Base-by-base conservation (phyloP, 176 grass and related monocot species). In the Typha latifolia region DNA sequence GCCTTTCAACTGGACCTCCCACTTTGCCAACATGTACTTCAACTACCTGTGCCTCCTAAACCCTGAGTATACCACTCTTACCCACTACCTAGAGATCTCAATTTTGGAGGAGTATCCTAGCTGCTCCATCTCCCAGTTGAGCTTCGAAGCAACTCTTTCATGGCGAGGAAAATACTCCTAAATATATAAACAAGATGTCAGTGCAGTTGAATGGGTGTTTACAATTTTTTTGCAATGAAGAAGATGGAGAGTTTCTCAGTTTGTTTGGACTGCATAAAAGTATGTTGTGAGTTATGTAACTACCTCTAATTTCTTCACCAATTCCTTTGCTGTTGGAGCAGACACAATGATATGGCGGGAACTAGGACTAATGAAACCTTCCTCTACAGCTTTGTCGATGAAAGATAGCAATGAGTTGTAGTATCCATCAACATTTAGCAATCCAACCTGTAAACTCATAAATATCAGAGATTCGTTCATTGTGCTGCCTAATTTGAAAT, bases 301-400 rank as follows among this genome's bases (percentile, higher is more conserved):
- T 68, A 96, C 94, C 94, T 99, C 95, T 61, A 99, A 66, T 74
- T 99, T 99, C 49, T 90, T 85, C 86, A 99, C 79, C 62, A 99
- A 83, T 73, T 99, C 95, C 47, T 82, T 79, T 7, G 86, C 95
- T 0, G 89, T 99, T 1, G 89, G 95, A 15, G 89, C 95, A 15
- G 91, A 81, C 24, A 99, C 84, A 68, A 99, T 82, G 81, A 99
- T 99, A 72, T 86, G 95, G 27, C 95, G 89, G 1, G 95, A 89
- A 49, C 79, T 79, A 1, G 84, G 69, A 74, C 74, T 99, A 65
- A 99, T 94, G 78, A 99, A 99, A 23, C 95, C 95, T 59, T 99
- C 95, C 80, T 99, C 95, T 0, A 99, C 95, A 3, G 95, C 95
- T 81, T 99, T 94, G 81, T 99, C 95, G 64, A 99, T 99, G 89